Conservation (phyloP, 2,329 filamentous ascomycete genomes). For the Cercospora nicotianae region DNA sequence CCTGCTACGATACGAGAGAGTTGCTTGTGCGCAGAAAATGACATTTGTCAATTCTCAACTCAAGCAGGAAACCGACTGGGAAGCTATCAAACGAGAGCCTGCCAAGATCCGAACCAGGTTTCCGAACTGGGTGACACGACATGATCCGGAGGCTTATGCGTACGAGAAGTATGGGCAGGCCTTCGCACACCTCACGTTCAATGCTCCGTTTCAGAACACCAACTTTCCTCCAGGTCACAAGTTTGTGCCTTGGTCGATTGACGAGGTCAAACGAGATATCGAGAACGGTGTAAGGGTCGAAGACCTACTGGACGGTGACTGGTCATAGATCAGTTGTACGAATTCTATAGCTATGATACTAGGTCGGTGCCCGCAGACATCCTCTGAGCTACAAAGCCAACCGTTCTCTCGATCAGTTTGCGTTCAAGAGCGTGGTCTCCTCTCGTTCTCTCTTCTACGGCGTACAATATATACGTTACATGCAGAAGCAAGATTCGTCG, state of each 20-base stretch:
- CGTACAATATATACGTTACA: no score
- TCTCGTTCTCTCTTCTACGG: no score
- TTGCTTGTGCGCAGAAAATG: constrained; percentile 27
- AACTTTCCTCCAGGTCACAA: not conserved
- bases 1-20: constrained; percentile 32
- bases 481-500: no score
- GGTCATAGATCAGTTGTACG: not conserved
- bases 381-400: no score
- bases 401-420: no score
- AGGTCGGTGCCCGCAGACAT: not conserved
- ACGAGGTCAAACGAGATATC: not conserved
- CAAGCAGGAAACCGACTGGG: constrained; percentile 56
- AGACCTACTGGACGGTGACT: not conserved
- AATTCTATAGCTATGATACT: not conserved
- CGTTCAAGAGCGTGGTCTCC: no score
- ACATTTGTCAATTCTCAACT: constrained; percentile 25
- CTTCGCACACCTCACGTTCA: not conserved
- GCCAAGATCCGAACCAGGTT: constrained; percentile 48
- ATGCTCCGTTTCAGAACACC: not conserved
- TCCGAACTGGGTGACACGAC: constrained; percentile 53
- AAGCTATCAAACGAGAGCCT: constrained; percentile 48
- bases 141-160: constrained; percentile 52
- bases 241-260: not conserved
- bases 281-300: not conserved
- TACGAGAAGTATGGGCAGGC: constrained; percentile 40